phyloP scores from a whole-genome alignment of 257 asterid genomes.

The Ilex asprella region DNA sequence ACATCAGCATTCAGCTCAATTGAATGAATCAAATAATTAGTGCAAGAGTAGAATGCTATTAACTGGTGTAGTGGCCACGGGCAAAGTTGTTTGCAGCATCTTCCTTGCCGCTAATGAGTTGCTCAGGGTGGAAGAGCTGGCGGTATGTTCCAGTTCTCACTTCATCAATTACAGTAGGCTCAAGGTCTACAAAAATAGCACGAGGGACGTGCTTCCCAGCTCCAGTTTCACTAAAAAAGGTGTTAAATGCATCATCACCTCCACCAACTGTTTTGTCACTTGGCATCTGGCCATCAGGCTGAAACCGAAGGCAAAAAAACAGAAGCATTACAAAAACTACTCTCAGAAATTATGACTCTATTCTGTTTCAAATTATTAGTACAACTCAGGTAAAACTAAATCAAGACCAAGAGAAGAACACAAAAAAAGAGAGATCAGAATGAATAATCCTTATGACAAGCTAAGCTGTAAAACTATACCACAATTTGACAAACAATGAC shows the following conservation, averaged over 20 bases:
- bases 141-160: constrained; percentile 22
- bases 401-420: no score
- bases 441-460: no score
- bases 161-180: constrained; percentile 27
- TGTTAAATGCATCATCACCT: constrained; percentile 26
- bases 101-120: constrained; percentile 26
- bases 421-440: no score
- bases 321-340: background rate
- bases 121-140: constrained; percentile 20
- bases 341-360: background rate
- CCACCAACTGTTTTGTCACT: constrained; percentile 22
- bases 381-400: no score
- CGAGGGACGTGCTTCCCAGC: constrained; percentile 26
- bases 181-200: constrained; percentile 26
- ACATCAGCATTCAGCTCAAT: no score
- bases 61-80: constrained; percentile 23
- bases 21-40: no score
- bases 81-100: constrained; percentile 31
- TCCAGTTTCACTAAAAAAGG: constrained; percentile 27
- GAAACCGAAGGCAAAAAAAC: background rate
- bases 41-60: background rate
- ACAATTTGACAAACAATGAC: no score
- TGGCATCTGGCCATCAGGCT: constrained; percentile 29
- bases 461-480: no score
- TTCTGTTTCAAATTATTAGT: no score